Evolutionary conservation across 2,329 filamentous ascomycete species (phyloP).

Genomic region (Fusarium sp.): DNA sequence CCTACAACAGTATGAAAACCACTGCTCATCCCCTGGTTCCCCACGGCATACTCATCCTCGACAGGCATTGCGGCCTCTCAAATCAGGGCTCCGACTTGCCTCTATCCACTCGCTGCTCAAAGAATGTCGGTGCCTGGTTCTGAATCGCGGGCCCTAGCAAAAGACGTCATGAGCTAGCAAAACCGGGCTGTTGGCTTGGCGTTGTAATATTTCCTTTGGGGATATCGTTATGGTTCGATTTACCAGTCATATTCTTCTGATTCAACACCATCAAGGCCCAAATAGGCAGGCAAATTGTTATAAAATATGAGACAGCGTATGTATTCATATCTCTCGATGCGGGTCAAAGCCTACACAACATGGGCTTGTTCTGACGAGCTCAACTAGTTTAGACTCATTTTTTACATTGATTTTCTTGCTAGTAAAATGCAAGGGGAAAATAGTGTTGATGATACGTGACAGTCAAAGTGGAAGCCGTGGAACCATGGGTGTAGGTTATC

Average conservation of each 20-base stretch:
- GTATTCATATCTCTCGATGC: neutral
- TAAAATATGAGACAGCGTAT: neutral
- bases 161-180: conserved; percentile 3
- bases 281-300: neutral
- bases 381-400: neutral
- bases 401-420: too few relatives aligned
- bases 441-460: neutral
- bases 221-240: neutral
- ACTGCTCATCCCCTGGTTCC: neutral
- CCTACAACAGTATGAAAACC: neutral
- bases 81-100: neutral
- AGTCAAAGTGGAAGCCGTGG: neutral
- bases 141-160: neutral
- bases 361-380: neutral
- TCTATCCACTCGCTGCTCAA: neutral
- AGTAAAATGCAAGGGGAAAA: neutral
- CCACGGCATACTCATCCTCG: conserved; percentile 4
- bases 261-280: neutral
- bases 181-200: conserved; percentile 8
- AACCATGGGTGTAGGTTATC: neutral
- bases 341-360: neutral
- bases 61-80: neutral
- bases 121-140: conserved; percentile 24
- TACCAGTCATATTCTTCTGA: neutral
- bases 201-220: neutral